Percentiles rank a stretch among this genome's conserved stretches.
phyloP scores from a whole-genome alignment of 2,329 filamentous ascomycete species.

The Ophiostoma ips region DNA sequence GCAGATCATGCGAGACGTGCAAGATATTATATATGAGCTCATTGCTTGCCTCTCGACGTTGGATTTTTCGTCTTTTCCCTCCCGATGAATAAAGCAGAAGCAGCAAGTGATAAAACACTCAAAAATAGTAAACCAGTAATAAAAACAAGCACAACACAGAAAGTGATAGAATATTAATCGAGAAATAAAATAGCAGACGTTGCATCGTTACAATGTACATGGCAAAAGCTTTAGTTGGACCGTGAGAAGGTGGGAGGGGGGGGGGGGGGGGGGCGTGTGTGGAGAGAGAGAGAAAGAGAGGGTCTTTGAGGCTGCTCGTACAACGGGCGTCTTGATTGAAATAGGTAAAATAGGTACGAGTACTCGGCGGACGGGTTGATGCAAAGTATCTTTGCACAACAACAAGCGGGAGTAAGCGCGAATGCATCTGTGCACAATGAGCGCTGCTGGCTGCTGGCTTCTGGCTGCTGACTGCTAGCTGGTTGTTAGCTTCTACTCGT shows the following conservation, averaged over 20 bases:
- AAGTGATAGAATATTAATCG: not conserved
- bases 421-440: too few species aligned
- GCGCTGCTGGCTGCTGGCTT: not conserved
- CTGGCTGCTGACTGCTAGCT: too few species aligned
- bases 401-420: too few species aligned
- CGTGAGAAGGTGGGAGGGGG: not conserved
- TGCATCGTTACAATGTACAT: not conserved
- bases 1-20: not conserved
- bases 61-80: not conserved
- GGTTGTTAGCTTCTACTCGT: too few species aligned
- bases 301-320: not conserved
- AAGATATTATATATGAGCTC: constrained; percentile 5
- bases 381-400: not conserved
- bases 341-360: not conserved
- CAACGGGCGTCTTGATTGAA: not conserved
- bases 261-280: too few species aligned
- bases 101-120: not conserved
- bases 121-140: not conserved
- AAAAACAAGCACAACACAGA: not conserved
- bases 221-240: not conserved
- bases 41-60: constrained; percentile 1
- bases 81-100: not conserved
- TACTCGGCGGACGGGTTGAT: not conserved
- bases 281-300: too few species aligned
- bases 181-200: not conserved